Evolutionary conservation across 768 basidiomycete species (phyloP).

Genomic region (Arthromyces matolae): DNA sequence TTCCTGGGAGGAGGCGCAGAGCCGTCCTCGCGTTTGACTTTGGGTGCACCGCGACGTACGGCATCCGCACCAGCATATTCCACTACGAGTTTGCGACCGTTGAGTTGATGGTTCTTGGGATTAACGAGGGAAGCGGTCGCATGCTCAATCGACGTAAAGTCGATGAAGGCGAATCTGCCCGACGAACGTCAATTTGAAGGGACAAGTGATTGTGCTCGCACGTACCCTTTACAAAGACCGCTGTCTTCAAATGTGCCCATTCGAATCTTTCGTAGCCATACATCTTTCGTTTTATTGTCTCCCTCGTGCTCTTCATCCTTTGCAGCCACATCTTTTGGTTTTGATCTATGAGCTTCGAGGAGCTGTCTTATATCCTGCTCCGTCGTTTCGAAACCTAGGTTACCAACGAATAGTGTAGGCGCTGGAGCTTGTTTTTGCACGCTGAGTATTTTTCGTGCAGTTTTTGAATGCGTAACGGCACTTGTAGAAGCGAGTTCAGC

Average conservation of each 20-base stretch:
- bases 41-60: conserved; percentile 74
- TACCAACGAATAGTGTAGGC: conserved; percentile 88
- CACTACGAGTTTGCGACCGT: conserved; percentile 81
- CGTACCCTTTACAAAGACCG: conserved; percentile 92
- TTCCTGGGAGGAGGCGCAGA: conserved; percentile 2
- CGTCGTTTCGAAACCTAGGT: conserved; percentile 88
- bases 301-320: conserved; percentile 24
- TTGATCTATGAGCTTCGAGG: conserved; percentile 63
- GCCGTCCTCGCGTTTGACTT: conserved; percentile 23
- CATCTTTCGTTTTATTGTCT: conserved; percentile 31
- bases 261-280: conserved; percentile 77
- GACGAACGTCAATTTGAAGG: not conserved
- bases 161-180: conserved; percentile 87
- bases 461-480: conserved; percentile 50
- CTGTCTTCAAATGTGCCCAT: conserved; percentile 97
- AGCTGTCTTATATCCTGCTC: conserved; percentile 69
- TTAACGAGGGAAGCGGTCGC: conserved; percentile 84
- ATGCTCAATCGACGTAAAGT: conserved; percentile 75
- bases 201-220: conserved; percentile 6
- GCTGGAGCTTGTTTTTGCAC: conserved; percentile 80
- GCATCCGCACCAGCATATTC: conserved; percentile 90
- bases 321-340: conserved; percentile 27
- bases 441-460: conserved; percentile 72
- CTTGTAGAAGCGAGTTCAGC: conserved; percentile 30
- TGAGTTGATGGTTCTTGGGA: conserved; percentile 76